These are phyloP conservation scores for Xerocomellus intermedius DNA, from an alignment of 768 basidiomycete genomes.

Conservation along the genomic window DNA sequence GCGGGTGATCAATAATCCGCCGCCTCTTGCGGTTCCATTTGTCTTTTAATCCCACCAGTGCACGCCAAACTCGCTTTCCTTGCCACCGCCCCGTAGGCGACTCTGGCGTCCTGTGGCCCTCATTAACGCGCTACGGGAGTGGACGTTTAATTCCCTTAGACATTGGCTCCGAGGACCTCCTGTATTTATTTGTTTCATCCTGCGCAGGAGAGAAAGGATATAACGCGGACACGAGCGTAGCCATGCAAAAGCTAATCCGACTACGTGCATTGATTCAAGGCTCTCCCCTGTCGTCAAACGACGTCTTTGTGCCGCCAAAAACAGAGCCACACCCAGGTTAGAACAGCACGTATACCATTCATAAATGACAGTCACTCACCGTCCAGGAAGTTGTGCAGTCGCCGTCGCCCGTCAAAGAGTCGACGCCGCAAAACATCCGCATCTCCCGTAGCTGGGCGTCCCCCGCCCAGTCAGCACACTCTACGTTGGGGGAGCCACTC, in stretches of 20 bases:
- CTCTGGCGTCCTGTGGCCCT: background rate
- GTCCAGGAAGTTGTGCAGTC: background rate
- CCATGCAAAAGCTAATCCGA: background rate
- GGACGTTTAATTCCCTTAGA: background rate
- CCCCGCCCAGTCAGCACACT: background rate
- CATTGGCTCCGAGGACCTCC: background rate
- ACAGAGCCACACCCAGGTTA: slow-evolving; percentile 8
- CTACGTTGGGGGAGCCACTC: background rate
- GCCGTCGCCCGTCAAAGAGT: background rate
- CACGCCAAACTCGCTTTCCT: background rate
- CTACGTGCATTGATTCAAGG: background rate
- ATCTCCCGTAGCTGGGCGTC: background rate
- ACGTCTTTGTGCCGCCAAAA: background rate
- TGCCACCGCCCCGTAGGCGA: background rate
- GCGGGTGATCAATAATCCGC: background rate
- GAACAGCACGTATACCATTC: background rate
- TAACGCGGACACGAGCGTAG: background rate
- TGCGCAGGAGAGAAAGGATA: background rate
- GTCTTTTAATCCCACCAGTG: background rate
- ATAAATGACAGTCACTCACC: slow-evolving; percentile 1
- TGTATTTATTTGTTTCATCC: background rate
- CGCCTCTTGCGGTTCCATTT: background rate
- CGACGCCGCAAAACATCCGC: background rate
- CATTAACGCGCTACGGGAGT: background rate
- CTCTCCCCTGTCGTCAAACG: background rate